phyloP scores from a whole-genome alignment of 1,284 basidiomycete species.

The Tremellales sp. region DNA sequence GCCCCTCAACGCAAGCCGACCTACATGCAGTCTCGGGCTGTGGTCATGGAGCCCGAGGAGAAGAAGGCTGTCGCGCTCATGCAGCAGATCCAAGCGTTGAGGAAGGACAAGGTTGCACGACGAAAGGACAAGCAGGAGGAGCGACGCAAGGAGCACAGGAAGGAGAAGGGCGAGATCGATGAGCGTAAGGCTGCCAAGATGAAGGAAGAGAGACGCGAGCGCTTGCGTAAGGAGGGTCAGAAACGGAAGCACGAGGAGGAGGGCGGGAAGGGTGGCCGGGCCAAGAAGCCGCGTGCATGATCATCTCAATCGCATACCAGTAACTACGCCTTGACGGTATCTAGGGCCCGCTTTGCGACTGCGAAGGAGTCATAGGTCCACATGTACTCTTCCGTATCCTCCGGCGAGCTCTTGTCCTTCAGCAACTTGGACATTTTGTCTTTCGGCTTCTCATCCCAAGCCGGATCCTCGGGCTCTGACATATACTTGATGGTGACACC shows the following conservation, averaged over 20 bases:
- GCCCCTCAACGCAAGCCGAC: constrained; percentile 68
- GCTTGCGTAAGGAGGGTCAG: constrained; percentile 70
- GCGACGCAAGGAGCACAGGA: constrained; percentile 57
- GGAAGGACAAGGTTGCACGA: constrained; percentile 76
- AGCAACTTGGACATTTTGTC: neutral
- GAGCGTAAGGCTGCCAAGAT: constrained; percentile 64
- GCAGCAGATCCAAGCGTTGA: constrained; percentile 89
- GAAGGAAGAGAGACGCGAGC: constrained; percentile 73
- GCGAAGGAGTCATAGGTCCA: neutral
- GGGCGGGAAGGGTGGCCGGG: constrained; percentile 17
- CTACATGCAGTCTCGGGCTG: constrained; percentile 86
- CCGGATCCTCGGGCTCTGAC: neutral
- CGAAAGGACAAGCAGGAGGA: constrained; percentile 80
- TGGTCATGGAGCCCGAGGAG: constrained; percentile 92
- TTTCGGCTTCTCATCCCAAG: neutral
- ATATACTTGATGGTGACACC: constrained; percentile 6
- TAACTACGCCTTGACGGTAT: neutral
- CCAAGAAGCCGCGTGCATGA: constrained; percentile 14
- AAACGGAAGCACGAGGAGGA: constrained; percentile 52
- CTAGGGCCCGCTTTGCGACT: neutral
- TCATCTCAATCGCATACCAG: neutral
- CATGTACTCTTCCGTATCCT: neutral
- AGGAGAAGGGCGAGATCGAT: constrained; percentile 69
- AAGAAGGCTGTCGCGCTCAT: constrained; percentile 85
- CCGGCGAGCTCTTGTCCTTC: neutral